phyloP scores from a whole-genome alignment of 495 filamentous ascomycete species.

The Penicillium macrosclerotiorum region DNA sequence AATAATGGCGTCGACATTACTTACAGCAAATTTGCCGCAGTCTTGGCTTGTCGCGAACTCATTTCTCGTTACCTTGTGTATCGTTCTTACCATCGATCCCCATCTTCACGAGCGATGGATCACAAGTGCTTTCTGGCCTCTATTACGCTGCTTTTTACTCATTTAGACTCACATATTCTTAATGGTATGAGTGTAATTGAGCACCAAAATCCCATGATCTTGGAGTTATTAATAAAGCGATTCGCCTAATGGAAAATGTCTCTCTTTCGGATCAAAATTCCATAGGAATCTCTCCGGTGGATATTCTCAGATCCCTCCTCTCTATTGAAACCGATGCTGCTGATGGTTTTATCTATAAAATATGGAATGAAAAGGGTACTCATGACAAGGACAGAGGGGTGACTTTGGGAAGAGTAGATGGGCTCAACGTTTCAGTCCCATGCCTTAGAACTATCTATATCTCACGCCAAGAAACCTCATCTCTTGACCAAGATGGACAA shows the following conservation, averaged over 20 bases:
- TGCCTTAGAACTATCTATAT: conserved; percentile 43
- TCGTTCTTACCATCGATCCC: conserved; percentile 32
- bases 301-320: conserved; percentile 3
- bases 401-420: background rate
- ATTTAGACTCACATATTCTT: conserved; percentile 34
- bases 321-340: conserved; percentile 14
- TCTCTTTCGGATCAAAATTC: conserved; percentile 27
- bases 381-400: conserved; percentile 3
- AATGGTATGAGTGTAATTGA: conserved; percentile 25
- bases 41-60: conserved; percentile 45
- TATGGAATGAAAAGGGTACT: background rate
- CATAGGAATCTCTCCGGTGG: conserved; percentile 5
- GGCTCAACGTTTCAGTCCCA: conserved; percentile 26
- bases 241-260: conserved; percentile 38
- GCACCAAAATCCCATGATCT: conserved; percentile 32
- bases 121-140: conserved; percentile 49
- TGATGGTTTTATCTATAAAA: conserved; percentile 3
- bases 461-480: background rate
- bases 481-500: background rate
- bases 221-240: conserved; percentile 20
- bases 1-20: conserved; percentile 32
- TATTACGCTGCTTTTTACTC: conserved; percentile 42
- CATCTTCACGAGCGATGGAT: conserved; percentile 47
- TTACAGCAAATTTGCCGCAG: conserved; percentile 45
- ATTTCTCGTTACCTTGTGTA: conserved; percentile 37